Evolutionary conservation across 2,329 filamentous ascomycete genomes (phyloP), one percentile per base, ranked within the genome.

Genomic region (Coleophoma crateriformis): DNA sequence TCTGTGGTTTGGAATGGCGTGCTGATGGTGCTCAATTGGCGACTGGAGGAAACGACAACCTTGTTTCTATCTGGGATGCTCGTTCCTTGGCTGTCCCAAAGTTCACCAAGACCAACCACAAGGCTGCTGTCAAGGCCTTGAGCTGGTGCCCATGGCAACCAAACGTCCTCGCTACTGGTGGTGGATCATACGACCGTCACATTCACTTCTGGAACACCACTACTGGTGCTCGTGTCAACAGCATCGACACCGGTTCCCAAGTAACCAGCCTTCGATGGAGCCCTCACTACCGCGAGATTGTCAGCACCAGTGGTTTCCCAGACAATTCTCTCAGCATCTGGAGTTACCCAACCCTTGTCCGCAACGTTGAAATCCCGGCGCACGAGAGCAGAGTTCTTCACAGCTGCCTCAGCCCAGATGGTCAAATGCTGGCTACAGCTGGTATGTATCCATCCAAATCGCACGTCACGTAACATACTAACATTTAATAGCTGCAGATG

Each of bases 201-300:
- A 99, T 99, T 70, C 94, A 99, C 77, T 99, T 99, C 82, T 99
- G 94, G 94, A 99, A 99, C 80, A 95, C 91, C 43, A 97, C 94
- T 19, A 96, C 92, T 4, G 94, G 94, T 53, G 92, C 94, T 47
- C 88, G 94, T 61, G 91, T 95, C 74, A 99, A 99, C 84, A 95
- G 90, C 79, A 97, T 99, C 70, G 91, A 97, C 69, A 97, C 94
- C 38, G 94, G 94, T 53, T 96, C 90, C 43, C 94, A 99, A 71
- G 95, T 99, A 50, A 99, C 94, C 59, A 94, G 88, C 61, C 82
- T 99, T 50, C 86, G 90, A 63, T 99, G 94, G 94, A 95, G 89
- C 78, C 90, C 90, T 54, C 86, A 90, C 71, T 95, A 97, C 80
- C 91, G 94, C 60, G 94, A 99, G 79, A 94, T 99, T 62, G 91